Evolutionary conservation across 1,139 yeast genomes (phyloP).

Genomic region (Pichiaceae sp.): DNA sequence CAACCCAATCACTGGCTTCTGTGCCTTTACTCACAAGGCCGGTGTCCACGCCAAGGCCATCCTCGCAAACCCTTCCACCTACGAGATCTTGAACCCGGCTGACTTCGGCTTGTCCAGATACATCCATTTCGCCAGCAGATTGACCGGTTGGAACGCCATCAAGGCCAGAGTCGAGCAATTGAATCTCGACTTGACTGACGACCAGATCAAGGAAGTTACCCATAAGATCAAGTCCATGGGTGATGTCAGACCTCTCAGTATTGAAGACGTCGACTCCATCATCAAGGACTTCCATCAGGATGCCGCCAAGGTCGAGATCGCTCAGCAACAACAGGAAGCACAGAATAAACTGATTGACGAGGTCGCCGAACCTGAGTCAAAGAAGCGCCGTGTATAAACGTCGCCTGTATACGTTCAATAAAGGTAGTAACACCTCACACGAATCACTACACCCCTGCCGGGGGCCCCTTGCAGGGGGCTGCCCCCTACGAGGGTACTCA

Average conservation of each 20-base stretch:
- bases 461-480: no score
- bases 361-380: slow-evolving; percentile 1
- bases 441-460: no score
- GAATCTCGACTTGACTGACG: slow-evolving; percentile 49
- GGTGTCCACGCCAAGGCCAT: slow-evolving; percentile 57
- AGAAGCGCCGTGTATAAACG: slow-evolving; percentile 2
- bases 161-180: slow-evolving; percentile 59
- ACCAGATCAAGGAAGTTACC: slow-evolving; percentile 49
- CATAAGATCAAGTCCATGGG: slow-evolving; percentile 47
- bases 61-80: slow-evolving; percentile 52
- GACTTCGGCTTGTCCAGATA: slow-evolving; percentile 52
- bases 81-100: slow-evolving; percentile 48
- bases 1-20: slow-evolving; percentile 54
- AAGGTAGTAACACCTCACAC: no score
- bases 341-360: not conserved
- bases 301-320: slow-evolving; percentile 2
- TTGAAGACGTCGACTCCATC: slow-evolving; percentile 36
- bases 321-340: slow-evolving; percentile 1
- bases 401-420: no score
- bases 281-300: slow-evolving; percentile 43
- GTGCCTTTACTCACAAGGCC: slow-evolving; percentile 57
- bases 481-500: no score
- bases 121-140: slow-evolving; percentile 50
- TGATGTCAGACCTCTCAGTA: slow-evolving; percentile 53
- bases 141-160: slow-evolving; percentile 58